Conservation (phyloP, 805 yeast species). For the Candida arabinofermentans region DNA sequence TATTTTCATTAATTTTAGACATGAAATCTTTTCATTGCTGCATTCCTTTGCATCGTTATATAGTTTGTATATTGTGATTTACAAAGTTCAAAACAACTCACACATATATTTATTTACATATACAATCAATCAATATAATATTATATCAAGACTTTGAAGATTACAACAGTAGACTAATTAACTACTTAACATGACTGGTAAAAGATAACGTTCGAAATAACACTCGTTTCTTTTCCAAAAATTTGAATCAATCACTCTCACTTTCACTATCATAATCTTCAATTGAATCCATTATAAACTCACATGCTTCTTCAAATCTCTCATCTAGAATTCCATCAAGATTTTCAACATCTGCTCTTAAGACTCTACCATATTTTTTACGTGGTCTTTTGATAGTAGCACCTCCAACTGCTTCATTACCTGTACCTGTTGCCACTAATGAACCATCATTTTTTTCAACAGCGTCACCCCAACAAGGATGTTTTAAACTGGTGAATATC, state of each 20-base stretch:
- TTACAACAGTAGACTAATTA: too few relatives aligned
- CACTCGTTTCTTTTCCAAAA: too few relatives aligned
- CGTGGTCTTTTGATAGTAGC: slow-evolving; percentile 62
- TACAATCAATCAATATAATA: too few relatives aligned
- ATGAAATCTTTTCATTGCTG: too few relatives aligned
- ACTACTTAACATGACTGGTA: too few relatives aligned
- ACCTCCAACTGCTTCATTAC: slow-evolving; percentile 20
- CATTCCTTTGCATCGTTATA: too few relatives aligned
- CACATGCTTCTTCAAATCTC: slow-evolving; percentile 80
- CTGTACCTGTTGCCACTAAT: background rate
- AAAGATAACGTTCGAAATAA: too few relatives aligned
- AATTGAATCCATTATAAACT: slow-evolving; percentile 74
- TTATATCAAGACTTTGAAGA: too few relatives aligned
- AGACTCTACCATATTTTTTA: slow-evolving; percentile 85
- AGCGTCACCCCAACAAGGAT: slow-evolving; percentile 71
- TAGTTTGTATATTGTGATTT: too few relatives aligned
- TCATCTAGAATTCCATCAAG: slow-evolving; percentile 74
- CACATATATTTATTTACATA: too few relatives aligned
- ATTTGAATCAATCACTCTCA: slow-evolving; percentile 8
- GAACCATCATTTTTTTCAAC: slow-evolving; percentile 23
- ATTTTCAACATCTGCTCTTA: slow-evolving; percentile 69
- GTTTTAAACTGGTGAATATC: slow-evolving; percentile 69
- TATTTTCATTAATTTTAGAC: too few relatives aligned
- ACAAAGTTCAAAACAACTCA: too few relatives aligned
- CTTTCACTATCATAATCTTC: slow-evolving; percentile 55